Evolutionary conservation across 1,284 basidiomycete genomes (phyloP).

Genomic region (Microbotryomycetes sp.): DNA sequence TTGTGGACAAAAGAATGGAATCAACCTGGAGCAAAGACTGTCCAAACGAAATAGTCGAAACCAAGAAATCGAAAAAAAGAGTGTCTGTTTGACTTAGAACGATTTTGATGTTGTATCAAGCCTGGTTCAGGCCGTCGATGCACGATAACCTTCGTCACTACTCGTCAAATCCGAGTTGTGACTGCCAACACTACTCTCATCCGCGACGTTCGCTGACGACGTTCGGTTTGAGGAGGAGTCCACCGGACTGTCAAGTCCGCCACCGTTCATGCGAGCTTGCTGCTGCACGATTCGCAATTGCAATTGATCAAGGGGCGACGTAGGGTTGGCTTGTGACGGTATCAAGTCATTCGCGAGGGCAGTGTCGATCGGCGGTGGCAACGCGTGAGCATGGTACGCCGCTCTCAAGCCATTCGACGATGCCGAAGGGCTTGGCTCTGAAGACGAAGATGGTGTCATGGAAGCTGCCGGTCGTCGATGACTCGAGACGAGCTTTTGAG

Average conservation of each 20-base stretch:
- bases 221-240: background rate
- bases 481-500: no score
- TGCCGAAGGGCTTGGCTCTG: background rate
- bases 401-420: background rate
- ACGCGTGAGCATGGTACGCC: background rate
- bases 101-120: no score
- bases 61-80: background rate
- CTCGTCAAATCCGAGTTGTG: background rate
- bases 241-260: no score
- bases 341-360: background rate
- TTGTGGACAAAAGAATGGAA: background rate
- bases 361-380: background rate
- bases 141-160: background rate
- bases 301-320: conserved; percentile 21
- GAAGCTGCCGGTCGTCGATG: no score
- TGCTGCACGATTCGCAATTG: conserved; percentile 17
- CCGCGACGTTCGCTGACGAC: background rate
- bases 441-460: background rate
- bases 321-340: background rate
- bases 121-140: no score
- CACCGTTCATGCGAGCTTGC: background rate
- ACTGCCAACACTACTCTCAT: background rate
- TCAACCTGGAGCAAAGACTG: background rate
- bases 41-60: background rate
- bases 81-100: no score